Base-by-base conservation (phyloP, 257 asterid species). In the Buddleja alternifolia region DNA sequence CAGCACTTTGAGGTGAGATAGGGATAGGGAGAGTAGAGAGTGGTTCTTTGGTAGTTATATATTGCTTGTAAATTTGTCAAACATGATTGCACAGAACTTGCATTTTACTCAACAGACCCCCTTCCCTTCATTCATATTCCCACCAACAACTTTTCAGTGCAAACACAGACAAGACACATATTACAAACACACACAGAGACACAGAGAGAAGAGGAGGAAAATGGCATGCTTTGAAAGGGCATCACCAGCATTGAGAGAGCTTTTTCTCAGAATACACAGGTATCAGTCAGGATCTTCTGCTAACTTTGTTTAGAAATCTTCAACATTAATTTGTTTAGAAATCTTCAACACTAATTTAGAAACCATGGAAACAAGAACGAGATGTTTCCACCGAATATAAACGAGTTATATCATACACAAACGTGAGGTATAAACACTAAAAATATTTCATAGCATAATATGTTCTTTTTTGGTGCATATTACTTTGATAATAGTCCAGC, bases 201-300 rank as follows among this genome's bases (percentile, higher is more conserved):
- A 50, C 36, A 57, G 53, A 41, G 23, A 56, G 62, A 39, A 69
- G 12, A 63, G 3, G 34, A 68, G n/a, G 55, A 55, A 73, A 41
- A 85, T 90, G 95, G 85, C 89, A 63, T 86, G 82, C 74, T 90
- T 88, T 69, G 89, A 90, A 72, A 89, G 94, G 83, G 90, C 87
- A 55, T 93, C 98, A 19, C 96, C 96, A 41, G 92, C 92, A 64
- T 59, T 87, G 81, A 88, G 77, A 80, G 95, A 84, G 82, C 74
- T 93, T 73, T 89, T 93, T 62, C 84, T 86, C 60, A 85, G 75
- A 70, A 66, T 88, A 66, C 88, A 93, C 86, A 78, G 88, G 96
- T 90, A 75, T 61, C n/a, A n/a, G n/a, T n/a, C n/a, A n/a, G n/a
- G n/a, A n/a, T n/a, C n/a, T n/a, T n/a, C n/a, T n/a, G n/a, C n/a